Base-by-base conservation (phyloP, 257 asterid species). In the Galeopsis tetrahit region DNA sequence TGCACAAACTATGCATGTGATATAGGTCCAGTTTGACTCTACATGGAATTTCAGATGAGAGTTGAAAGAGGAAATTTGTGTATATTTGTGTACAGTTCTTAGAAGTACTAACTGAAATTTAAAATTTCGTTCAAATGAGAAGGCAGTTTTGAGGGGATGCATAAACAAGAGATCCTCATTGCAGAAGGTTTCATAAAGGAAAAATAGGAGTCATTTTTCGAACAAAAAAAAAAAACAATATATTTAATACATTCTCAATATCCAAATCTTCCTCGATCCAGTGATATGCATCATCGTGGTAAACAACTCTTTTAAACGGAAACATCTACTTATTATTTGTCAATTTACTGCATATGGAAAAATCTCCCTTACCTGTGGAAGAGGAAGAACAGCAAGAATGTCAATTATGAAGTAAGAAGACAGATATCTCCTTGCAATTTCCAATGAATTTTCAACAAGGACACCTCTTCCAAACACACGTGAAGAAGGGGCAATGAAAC, bases 401-500 rank as follows among this genome's bases (percentile, higher is more conserved):
- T 91, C 97, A 48, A 91, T 87, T 63, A 82, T 78, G 82, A 91
- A 91, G 86, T 89, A 78, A 33, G 90, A 86, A 40, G 90, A 81
- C 75, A 91, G 69, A 79, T 91, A 91, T 82, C 95, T 83, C 86
- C 86, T 89, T 33, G 97, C 95, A 11, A 91, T 89, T 80, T 83
- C 90, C 90, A 95, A 82, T 1, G 90, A 74, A 81, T 89, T 88
- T 77, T 89, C 88, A 68, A 91, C 93, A 74, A 91, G 83, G 77
- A 87, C 96, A 8, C 97, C 97, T 84, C 96, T 86, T 70, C 97
- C 97, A 72, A 91, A 91, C 57, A 91, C 97, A 55, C 97, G 91
- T 5, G 97, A 91, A 60, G 83, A 86, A 73, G 96, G 97, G 75
- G 96, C 91, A 42, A 91, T 87, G 66, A 89, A 91, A 42, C 96